Conservation (phyloP, 1,139 yeast genomes). For the Nakaseomyces uthaithaninus region DNA sequence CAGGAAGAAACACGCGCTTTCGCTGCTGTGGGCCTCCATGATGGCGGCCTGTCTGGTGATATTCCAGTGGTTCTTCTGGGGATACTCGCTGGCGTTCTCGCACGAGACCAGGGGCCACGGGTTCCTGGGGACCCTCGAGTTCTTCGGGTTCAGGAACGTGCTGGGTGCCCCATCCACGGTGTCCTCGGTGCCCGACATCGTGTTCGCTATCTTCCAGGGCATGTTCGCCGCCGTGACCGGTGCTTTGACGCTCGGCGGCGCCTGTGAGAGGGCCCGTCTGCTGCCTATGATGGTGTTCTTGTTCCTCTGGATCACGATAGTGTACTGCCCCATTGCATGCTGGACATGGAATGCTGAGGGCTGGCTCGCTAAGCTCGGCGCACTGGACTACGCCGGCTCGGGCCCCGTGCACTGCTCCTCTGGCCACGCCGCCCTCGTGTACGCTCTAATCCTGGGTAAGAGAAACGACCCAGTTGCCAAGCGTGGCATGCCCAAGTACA, state of each 20-base stretch:
- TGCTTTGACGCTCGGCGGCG: conserved; percentile 91
- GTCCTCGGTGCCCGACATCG: conserved; percentile 67
- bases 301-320: conserved; percentile 92
- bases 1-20: conserved; percentile 84
- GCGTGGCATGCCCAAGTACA: conserved; percentile 71
- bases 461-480: conserved; percentile 74
- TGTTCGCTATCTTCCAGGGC: conserved; percentile 86
- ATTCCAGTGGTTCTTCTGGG: conserved; percentile 98
- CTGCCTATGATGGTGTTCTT: conserved; percentile 94
- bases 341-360: conserved; percentile 97
- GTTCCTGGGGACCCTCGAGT: conserved; percentile 71
- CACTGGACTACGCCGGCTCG: conserved; percentile 95
- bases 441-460: conserved; percentile 84
- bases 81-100: conserved; percentile 80
- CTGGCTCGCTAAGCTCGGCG: conserved; percentile 77
- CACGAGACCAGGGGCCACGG: conserved; percentile 51
- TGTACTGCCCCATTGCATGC: conserved; percentile 88
- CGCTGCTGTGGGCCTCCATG: conserved; percentile 87
- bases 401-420: conserved; percentile 96
- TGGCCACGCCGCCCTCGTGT: conserved; percentile 91
- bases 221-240: conserved; percentile 94
- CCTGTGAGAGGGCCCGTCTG: conserved; percentile 93
- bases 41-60: conserved; percentile 75
- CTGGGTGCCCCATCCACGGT: conserved; percentile 75
- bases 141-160: conserved; percentile 71